Evolutionary conservation across 1,139 yeast species (phyloP).

Genomic region (Pichia sp.): DNA sequence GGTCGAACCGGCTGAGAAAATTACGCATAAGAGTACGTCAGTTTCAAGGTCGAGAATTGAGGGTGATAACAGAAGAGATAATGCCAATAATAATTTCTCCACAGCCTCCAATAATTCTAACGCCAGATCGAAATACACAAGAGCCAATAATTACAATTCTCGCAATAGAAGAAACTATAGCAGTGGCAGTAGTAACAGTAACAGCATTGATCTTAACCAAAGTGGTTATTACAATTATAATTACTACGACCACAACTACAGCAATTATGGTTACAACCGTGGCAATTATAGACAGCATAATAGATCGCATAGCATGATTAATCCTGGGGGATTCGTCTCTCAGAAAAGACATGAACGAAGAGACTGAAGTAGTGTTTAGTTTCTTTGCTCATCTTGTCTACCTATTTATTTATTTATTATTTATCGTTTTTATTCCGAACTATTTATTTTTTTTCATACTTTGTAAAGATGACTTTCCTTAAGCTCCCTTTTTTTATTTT

Average conservation of each 20-base stretch:
- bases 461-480: too few relatives aligned
- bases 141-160: neutral
- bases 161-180: neutral
- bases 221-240: neutral
- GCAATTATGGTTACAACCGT: neutral
- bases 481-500: too few relatives aligned
- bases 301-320: slow-evolving; percentile 7
- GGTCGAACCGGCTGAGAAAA: neutral
- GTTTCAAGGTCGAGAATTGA: neutral
- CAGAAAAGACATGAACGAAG: neutral
- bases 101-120: neutral
- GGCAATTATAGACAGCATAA: slow-evolving; percentile 1
- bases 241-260: neutral
- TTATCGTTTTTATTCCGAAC: neutral
- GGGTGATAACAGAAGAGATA: neutral
- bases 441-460: too few relatives aligned
- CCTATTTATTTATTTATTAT: neutral
- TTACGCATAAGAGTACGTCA: neutral
- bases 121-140: neutral
- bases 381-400: neutral
- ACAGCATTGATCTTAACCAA: neutral
- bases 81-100: neutral
- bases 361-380: neutral
- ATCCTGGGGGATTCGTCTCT: neutral
- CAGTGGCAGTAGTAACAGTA: neutral